Evolutionary conservation across 495 filamentous ascomycete species (phyloP).

Genomic region (Amphirosellinia nigrospora): DNA sequence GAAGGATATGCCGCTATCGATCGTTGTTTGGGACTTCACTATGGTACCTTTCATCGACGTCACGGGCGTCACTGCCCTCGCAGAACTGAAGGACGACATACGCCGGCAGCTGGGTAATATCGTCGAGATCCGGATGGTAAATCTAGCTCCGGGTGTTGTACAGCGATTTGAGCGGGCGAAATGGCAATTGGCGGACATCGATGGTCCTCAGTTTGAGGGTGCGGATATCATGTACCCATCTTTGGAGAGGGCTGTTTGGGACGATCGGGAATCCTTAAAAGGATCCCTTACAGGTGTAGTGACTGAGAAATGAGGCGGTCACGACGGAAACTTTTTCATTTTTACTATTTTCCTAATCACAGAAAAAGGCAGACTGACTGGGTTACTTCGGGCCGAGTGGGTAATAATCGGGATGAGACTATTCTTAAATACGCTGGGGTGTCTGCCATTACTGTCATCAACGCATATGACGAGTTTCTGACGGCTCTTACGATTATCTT

Average conservation of each 20-base stretch:
- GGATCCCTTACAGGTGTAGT: constrained; percentile 36
- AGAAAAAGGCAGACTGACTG: constrained; percentile 1
- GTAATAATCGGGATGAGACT: background rate
- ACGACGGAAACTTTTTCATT: background rate
- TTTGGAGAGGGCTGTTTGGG: constrained; percentile 39
- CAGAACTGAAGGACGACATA: constrained; percentile 41
- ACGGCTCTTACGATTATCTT: background rate
- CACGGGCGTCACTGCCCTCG: constrained; percentile 40
- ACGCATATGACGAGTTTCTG: background rate
- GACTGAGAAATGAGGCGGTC: constrained; percentile 31
- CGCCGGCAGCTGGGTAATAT: constrained; percentile 33
- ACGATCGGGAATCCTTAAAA: constrained; percentile 37
- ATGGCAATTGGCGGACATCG: constrained; percentile 38
- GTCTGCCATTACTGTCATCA: background rate
- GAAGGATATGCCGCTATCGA: constrained; percentile 35
- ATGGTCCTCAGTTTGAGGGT: constrained; percentile 31
- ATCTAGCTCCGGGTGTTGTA: constrained; percentile 34
- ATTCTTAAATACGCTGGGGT: background rate
- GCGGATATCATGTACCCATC: constrained; percentile 38
- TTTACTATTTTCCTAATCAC: background rate
- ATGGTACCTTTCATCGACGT: constrained; percentile 41
- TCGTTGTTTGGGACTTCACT: constrained; percentile 41
- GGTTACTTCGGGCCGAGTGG: background rate
- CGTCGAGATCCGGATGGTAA: constrained; percentile 41
- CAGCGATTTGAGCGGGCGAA: constrained; percentile 38